phyloP scores from a whole-genome alignment of 139 green algal genomes.

The Pedinophyceae sp. region DNA sequence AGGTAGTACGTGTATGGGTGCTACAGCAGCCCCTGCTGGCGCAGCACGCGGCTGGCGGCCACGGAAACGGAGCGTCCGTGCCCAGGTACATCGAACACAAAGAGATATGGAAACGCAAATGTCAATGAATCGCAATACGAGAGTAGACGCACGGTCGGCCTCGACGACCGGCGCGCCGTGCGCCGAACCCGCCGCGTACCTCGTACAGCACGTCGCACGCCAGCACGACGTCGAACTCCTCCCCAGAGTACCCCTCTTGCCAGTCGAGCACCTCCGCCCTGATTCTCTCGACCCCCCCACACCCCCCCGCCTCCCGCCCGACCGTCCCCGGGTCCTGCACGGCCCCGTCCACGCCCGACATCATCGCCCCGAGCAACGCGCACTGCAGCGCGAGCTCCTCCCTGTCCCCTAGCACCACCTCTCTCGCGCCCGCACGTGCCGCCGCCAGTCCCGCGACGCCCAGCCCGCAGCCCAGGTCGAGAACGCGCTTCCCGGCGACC shows the following conservation, averaged over 20 bases:
- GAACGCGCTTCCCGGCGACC: constrained; percentile 33
- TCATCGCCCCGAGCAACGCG: constrained; percentile 27
- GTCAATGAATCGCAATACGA: too few relatives aligned
- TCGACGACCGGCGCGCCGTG: too few relatives aligned
- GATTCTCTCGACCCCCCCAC: constrained; percentile 4
- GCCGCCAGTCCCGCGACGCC: constrained; percentile 56
- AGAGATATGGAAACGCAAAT: too few relatives aligned
- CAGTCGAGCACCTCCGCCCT: constrained; percentile 34
- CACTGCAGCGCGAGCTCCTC: constrained; percentile 66
- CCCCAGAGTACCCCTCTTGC: constrained; percentile 5
- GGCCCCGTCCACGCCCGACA: constrained; percentile 13
- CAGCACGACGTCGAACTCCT: not conserved
- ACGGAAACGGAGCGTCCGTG: too few relatives aligned
- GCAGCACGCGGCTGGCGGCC: too few relatives aligned
- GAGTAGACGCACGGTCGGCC: too few relatives aligned
- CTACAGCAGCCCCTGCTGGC: too few relatives aligned
- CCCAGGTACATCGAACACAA: too few relatives aligned
- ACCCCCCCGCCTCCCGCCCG: not conserved
- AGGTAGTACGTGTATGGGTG: too few relatives aligned
- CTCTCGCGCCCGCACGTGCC: constrained; percentile 28
- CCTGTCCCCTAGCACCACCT: constrained; percentile 60
- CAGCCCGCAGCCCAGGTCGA: constrained; percentile 51
- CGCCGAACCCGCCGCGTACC: too few relatives aligned
- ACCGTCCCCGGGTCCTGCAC: constrained; percentile 1
- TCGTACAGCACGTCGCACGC: constrained; percentile 1